A percentile compares a stretch with the other conserved stretches of the same genome.
Evolutionary conservation across 306 rosid species (phyloP).

Genomic region (Fagus crenata): DNA sequence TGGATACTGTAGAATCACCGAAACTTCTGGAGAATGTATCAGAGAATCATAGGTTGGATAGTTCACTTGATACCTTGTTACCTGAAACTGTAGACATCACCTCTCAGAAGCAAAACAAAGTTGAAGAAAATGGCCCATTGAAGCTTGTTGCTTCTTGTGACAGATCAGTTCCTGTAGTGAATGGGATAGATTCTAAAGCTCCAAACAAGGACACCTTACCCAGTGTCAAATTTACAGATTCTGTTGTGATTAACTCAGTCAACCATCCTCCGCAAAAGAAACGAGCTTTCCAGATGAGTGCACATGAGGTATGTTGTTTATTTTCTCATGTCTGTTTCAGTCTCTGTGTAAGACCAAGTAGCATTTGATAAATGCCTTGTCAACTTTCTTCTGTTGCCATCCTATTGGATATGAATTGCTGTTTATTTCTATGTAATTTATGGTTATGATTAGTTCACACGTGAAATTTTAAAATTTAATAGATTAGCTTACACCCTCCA

Average conservation of each 20-base stretch:
- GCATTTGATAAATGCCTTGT: conserved; percentile 3
- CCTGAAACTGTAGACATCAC: conserved; percentile 37
- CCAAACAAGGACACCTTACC: conserved; percentile 34
- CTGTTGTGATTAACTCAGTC: conserved; percentile 38
- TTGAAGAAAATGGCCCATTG: conserved; percentile 49
- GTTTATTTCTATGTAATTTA: not conserved
- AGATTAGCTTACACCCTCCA: not conserved
- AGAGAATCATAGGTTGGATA: conserved; percentile 30
- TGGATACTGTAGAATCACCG: conserved; percentile 72
- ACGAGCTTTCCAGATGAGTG: conserved; percentile 78
- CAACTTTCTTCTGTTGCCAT: not conserved
- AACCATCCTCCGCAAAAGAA: conserved; percentile 50
- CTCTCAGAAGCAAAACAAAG: conserved; percentile 42
- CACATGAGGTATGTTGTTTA: conserved; percentile 67
- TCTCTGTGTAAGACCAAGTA: not conserved
- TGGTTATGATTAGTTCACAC: not conserved
- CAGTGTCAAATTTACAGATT: conserved; percentile 32
- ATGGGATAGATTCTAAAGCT: conserved; percentile 34
- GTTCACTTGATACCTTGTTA: conserved; percentile 26
- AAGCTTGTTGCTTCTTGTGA: conserved; percentile 39
- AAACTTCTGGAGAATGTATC: conserved; percentile 44
- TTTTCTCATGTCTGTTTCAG: conserved; percentile 8
- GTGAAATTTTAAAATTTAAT: not conserved
- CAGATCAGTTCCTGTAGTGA: conserved; percentile 29
- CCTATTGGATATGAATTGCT: not conserved